Base-by-base conservation (phyloP, 2,329 filamentous ascomycete genomes). In the Colletotrichum abscissum region DNA sequence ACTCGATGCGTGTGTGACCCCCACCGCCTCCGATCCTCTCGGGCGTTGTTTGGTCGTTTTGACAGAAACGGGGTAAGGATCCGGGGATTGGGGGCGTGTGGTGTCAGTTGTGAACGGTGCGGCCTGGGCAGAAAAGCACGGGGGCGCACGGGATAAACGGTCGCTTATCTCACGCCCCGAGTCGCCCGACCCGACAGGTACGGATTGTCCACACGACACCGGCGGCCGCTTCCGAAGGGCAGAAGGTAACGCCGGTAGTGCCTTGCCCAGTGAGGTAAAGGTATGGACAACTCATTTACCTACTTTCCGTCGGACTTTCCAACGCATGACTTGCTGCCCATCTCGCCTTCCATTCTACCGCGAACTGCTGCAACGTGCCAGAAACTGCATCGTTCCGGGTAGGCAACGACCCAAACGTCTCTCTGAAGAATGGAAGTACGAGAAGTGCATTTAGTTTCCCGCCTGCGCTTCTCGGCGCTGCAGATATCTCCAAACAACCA, bases 161-260 rank as follows among this genome's bases (percentile, higher is more conserved):
- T 72, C 54, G 69, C 69, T 72, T 72, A 72, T 72, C 69, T 69
- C 59, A 33, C 65, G 22, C 59, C 54, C 69, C 58, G 59, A 72
- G 58, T 59, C 69, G 69, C 65, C 69, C 65, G 69, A 72, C 69
- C 42, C 59, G 42, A 63, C 59, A 69, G 52, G 19, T 58, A 30
- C 42, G 19, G 42, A n/a, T n/a, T n/a, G 42, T 49, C 42, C 42
- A 49, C 42, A 49, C 42, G 35, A 72, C 42, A 35, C 66, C 58
- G 69, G 58, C 54, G 52, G 62, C 69, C 52, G 69, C 69, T 69
- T 46, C 66, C 65, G 65, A 57, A 42, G 28, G 42, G 59, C 26
- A 30, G 33, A 4, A 49, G 19, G 19, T n/a, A 49, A 49, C 19
- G n/a, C 42, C 42, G 42, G 42, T 49, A 22, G 42, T 9, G n/a